These are phyloP conservation scores for Psilocybe cyanescens DNA, from an alignment of 768 basidiomycete species.

Conservation along the genomic window DNA sequence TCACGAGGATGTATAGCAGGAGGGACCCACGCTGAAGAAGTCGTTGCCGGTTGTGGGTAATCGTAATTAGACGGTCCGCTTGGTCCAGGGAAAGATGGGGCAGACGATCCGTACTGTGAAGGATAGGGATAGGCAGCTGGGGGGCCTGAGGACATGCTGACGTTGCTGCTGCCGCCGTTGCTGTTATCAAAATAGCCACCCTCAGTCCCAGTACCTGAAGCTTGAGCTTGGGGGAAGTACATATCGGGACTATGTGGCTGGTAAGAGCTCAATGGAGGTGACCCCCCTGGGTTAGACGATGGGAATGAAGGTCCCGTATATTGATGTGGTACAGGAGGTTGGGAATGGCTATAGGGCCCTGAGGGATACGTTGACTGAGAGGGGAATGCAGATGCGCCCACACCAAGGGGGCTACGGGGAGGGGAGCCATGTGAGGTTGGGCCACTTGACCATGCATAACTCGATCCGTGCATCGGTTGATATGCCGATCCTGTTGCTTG, in stretches of 20 bases:
- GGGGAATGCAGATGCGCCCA: constrained; percentile 15
- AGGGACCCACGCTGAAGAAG: constrained; percentile 17
- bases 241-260: constrained; percentile 15
- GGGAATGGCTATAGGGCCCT: constrained; percentile 19
- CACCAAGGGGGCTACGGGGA: constrained; percentile 24
- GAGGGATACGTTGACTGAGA: constrained; percentile 18
- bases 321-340: constrained; percentile 13
- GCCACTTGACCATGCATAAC: constrained; percentile 19
- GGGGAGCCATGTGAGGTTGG: constrained; percentile 21
- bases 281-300: not conserved
- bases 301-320: constrained; percentile 29
- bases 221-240: constrained; percentile 27
- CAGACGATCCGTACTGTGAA: not conserved
- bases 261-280: constrained; percentile 1
- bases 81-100: constrained; percentile 4
- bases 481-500: constrained; percentile 21
- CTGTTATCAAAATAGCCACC: constrained; percentile 14
- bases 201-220: constrained; percentile 20
- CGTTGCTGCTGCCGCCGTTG: constrained; percentile 1
- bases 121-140: constrained; percentile 4
- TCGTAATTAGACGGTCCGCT: constrained; percentile 3
- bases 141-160: constrained; percentile 14
- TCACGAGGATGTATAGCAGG: constrained; percentile 16
- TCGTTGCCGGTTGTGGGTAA: constrained; percentile 18
- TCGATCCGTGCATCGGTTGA: constrained; percentile 14